Evolutionary conservation across 371 early-diverging fungal species (phyloP), one percentile per base, ranked within the genome.

Genomic region (Circinella umbellata): DNA sequence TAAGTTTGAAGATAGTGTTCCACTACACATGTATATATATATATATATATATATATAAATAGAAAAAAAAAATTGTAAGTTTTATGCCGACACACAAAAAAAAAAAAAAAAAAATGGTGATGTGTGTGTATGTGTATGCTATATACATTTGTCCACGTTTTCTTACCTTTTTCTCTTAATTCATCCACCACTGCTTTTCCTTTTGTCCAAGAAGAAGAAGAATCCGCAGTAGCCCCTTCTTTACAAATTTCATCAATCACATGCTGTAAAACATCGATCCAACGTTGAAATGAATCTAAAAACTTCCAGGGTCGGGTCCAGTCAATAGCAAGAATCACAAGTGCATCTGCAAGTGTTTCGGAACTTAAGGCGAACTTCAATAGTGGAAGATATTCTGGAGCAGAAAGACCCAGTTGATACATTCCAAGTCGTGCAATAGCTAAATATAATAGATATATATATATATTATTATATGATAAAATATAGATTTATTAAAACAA

Each of bases 251-350:
- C 80, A 42, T 91, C 75, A 27, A 92, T 83, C 1, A 87, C 84
- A n/a, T 76, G 75, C 65, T 91, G 86, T 49, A 98, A 80, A 27
- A 95, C 87, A 57, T 84, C 73, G 59, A 94, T 79, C 96, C 96
- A 96, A 64, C 91, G 83, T 69, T 93, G 88, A 67, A 96, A 81
- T 36, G 90, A 84, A 66, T 92, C 90, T 73, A 96, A 73, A 77
- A 96, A 97, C 49, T 78, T 81, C 95, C 96, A 96, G 18, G 98
- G 98, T 76, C 87, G 86, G 46, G 91, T 86, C 98, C 98, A 98
- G 77, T 97, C 97, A 64, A 98, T 80, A 49, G 91, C 91, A 55
- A 98, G 83, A 13, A 96, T 80, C 3, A 92, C 92, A 13, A 90
- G 80, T 3, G 92, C 81, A 74, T 90, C 89, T 0, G 85, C 73